Evolutionary conservation across 1,284 basidiomycete species (phyloP).

Genomic region (Trichosporon ovoides): DNA sequence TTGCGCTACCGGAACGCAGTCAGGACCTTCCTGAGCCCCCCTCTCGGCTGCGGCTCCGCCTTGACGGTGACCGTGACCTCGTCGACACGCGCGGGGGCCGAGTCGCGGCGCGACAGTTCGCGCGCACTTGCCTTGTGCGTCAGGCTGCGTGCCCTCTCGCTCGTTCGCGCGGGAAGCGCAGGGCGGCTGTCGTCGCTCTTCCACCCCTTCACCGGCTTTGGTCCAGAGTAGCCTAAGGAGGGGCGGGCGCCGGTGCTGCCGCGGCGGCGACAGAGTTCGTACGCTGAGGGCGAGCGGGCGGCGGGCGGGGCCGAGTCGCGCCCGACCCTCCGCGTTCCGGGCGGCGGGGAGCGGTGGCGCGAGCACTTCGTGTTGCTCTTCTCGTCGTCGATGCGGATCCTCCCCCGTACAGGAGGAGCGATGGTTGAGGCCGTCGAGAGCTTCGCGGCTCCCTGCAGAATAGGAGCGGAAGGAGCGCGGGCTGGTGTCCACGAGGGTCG

Average conservation of each 20-base stretch:
- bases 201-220: conserved; percentile 8
- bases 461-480: conserved; percentile 8
- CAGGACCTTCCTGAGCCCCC: conserved; percentile 1
- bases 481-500: background rate
- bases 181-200: conserved; percentile 10
- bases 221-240: background rate
- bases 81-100: conserved; percentile 16
- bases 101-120: conserved; percentile 11
- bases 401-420: background rate
- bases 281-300: conserved; percentile 29
- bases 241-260: background rate
- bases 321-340: background rate
- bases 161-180: background rate
- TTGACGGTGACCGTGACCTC: conserved; percentile 9
- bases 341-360: conserved; percentile 31
- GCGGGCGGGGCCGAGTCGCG: conserved; percentile 25
- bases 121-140: background rate
- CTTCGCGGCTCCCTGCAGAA: too few relatives aligned
- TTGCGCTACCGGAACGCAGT: background rate
- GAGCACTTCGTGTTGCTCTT: conserved; percentile 15
- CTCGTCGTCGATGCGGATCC: conserved; percentile 18
- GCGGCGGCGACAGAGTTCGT: conserved; percentile 27
- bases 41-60: background rate
- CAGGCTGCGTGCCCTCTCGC: background rate
- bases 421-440: too few relatives aligned